These are phyloP conservation scores for Hypoxylon sp. DNA, from an alignment of 2,329 filamentous ascomycete species.

Conservation along the genomic window DNA sequence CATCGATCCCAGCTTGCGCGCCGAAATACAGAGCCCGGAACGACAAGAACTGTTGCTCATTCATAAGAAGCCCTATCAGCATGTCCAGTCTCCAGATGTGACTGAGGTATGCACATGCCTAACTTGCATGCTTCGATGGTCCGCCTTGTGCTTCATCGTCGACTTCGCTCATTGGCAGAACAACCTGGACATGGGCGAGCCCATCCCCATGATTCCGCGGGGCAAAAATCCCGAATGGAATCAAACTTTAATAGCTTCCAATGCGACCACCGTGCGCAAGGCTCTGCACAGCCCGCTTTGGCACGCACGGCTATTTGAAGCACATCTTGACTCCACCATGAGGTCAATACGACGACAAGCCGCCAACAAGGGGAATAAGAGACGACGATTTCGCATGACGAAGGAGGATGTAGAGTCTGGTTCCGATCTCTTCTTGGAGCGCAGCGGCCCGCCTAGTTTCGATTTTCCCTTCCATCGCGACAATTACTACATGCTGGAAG, in stretches of 20 bases:
- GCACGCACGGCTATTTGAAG: conserved; percentile 59
- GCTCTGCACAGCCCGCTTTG: conserved; percentile 58
- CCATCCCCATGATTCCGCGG: conserved; percentile 60
- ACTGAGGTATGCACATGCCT: conserved; percentile 63
- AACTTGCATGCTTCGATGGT: conserved; percentile 65
- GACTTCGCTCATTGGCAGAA: conserved; percentile 66
- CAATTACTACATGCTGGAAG: conserved; percentile 66
- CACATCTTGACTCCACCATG: conserved; percentile 57
- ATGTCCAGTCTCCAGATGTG: conserved; percentile 58
- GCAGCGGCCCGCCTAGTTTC: conserved; percentile 58
- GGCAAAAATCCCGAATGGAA: conserved; percentile 62
- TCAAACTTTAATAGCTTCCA: conserved; percentile 50
- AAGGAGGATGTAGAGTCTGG: conserved; percentile 54
- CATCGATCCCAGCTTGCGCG: conserved; percentile 38
- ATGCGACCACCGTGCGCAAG: conserved; percentile 55
- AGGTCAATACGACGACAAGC: conserved; percentile 56
- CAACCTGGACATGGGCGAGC: conserved; percentile 58
- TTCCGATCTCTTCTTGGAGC: conserved; percentile 60
- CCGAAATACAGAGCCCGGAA: conserved; percentile 45
- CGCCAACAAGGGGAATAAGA: conserved; percentile 58
- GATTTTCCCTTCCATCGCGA: conserved; percentile 65
- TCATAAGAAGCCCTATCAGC: conserved; percentile 61
- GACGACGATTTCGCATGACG: conserved; percentile 56
- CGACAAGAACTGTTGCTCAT: conserved; percentile 56
- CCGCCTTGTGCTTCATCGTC: conserved; percentile 60